A percentile compares a stretch with the other conserved stretches of the same genome.
These are phyloP conservation scores for Diaporthe velutina DNA, from an alignment of 2,329 filamentous ascomycete genomes.

Conservation along the genomic window DNA sequence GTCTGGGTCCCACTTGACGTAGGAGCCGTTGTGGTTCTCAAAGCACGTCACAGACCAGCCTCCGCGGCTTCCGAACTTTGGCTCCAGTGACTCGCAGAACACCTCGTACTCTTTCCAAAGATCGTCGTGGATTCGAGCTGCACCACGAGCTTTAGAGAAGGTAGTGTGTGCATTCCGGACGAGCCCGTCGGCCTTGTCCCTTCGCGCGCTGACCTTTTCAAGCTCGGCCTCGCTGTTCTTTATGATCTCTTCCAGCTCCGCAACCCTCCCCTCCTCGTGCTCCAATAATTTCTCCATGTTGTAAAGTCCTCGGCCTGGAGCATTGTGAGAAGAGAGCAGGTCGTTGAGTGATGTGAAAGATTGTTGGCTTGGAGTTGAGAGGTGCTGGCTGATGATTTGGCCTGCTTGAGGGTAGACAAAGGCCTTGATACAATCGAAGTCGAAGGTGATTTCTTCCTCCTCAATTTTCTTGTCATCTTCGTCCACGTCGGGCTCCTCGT, in stretches of 20 bases:
- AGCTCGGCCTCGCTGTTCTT: neutral
- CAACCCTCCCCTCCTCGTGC: neutral
- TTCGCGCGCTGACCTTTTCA: neutral
- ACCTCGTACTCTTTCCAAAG: constrained; percentile 28
- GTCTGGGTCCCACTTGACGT: neutral
- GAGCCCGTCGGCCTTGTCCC: neutral
- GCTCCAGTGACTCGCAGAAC: constrained; percentile 26
- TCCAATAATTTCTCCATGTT: neutral
- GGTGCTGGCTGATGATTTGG: neutral
- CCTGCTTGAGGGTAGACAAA: neutral
- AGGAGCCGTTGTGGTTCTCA: constrained; percentile 9
- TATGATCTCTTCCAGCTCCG: neutral
- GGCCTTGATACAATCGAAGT: neutral
- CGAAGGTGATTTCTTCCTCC: neutral
- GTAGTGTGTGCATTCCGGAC: neutral
- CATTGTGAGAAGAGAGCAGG: neutral
- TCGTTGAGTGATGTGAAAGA: neutral
- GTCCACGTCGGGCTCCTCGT: neutral
- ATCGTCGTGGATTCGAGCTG: neutral
- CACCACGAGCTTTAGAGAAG: neutral
- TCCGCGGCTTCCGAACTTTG: neutral
- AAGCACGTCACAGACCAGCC: constrained; percentile 27
- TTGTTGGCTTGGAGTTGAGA: neutral
- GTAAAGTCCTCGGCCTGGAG: constrained; percentile 10
- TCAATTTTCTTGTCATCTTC: neutral